Percentiles rank a stretch among this genome's conserved stretches.
Conservation (phyloP, 225 moss, liverwort and hornwort species). For the Thuidium tamariscinum region DNA sequence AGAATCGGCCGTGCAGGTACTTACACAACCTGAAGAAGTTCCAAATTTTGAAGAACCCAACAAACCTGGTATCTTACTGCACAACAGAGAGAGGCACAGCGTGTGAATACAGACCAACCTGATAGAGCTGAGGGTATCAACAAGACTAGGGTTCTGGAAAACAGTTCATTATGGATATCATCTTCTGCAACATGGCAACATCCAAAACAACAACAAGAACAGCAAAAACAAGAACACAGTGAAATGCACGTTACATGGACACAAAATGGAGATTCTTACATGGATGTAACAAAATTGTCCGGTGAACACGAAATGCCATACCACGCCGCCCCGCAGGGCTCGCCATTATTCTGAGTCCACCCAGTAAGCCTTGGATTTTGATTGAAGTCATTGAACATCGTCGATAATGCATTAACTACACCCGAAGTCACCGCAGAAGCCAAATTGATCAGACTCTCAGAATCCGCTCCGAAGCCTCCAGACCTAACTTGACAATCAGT, state of each 20-base stretch:
- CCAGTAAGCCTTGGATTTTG: slow-evolving; percentile 18
- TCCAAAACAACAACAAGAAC: not conserved
- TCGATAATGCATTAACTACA: slow-evolving; percentile 24
- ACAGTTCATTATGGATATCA: not conserved
- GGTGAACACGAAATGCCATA: slow-evolving; percentile 20
- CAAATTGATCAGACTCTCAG: not conserved
- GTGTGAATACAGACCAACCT: not conserved
- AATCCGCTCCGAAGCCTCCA: not conserved
- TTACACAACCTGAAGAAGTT: slow-evolving; percentile 19
- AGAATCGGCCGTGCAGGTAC: not conserved
- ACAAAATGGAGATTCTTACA: slow-evolving; percentile 10
- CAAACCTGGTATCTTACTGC: slow-evolving; percentile 22
- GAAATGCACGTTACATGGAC: not conserved
- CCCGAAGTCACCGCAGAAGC: not conserved
- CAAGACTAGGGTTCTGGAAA: not conserved
- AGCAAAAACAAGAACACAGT: not conserved
- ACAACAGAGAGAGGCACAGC: not conserved
- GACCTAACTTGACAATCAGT: not conserved
- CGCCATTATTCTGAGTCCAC: slow-evolving; percentile 29
- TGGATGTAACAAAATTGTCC: slow-evolving; percentile 8
- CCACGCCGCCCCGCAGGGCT: slow-evolving; percentile 34
- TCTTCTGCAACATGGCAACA: no score
- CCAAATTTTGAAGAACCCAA: slow-evolving; percentile 26
- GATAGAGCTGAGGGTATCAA: not conserved
- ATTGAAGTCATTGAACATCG: slow-evolving; percentile 25